phyloP scores from a whole-genome alignment of 1,284 basidiomycete species.

The Meripilus lineatus region DNA sequence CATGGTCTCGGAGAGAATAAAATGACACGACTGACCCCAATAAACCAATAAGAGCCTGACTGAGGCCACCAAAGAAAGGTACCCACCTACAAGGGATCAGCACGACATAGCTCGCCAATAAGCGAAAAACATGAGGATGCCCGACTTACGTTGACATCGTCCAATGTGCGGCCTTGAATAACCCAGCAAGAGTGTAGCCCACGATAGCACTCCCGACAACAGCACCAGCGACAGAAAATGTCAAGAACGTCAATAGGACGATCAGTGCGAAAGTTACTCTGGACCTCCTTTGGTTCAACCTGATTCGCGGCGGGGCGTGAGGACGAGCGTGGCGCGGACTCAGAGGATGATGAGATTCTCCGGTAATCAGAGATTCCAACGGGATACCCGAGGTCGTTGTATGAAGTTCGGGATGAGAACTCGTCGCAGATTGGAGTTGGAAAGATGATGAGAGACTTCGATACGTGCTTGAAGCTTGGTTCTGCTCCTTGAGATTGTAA shows the following conservation, averaged over 20 bases:
- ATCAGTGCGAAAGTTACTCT: conserved; percentile 60
- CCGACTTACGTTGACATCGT: conserved; percentile 76
- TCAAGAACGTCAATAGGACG: conserved; percentile 56
- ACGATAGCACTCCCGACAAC: conserved; percentile 68
- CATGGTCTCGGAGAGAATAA: conserved; percentile 2
- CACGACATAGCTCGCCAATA: conserved; percentile 6
- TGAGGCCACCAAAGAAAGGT: conserved; percentile 71
- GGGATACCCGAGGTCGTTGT: conserved; percentile 12
- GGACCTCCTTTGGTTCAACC: conserved; percentile 49
- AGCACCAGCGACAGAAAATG: conserved; percentile 55
- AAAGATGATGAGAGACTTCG: not conserved
- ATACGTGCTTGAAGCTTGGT: conserved; percentile 4
- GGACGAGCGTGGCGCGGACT: not conserved
- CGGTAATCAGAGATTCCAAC: conserved; percentile 7
- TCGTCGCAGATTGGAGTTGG: conserved; percentile 8
- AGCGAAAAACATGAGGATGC: conserved; percentile 21
- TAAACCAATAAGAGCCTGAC: conserved; percentile 64
- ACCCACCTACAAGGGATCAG: conserved; percentile 68
- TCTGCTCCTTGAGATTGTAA: not conserved
- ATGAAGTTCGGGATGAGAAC: conserved; percentile 13
- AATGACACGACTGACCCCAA: conserved; percentile 44
- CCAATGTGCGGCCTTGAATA: conserved; percentile 66
- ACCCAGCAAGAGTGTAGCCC: conserved; percentile 63
- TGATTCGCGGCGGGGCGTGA: conserved; percentile 12
- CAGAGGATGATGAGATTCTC: no score